These are phyloP conservation scores for Chlamydomonas sphaeroides DNA, from an alignment of 139 green algal genomes.

Conservation along the genomic window DNA sequence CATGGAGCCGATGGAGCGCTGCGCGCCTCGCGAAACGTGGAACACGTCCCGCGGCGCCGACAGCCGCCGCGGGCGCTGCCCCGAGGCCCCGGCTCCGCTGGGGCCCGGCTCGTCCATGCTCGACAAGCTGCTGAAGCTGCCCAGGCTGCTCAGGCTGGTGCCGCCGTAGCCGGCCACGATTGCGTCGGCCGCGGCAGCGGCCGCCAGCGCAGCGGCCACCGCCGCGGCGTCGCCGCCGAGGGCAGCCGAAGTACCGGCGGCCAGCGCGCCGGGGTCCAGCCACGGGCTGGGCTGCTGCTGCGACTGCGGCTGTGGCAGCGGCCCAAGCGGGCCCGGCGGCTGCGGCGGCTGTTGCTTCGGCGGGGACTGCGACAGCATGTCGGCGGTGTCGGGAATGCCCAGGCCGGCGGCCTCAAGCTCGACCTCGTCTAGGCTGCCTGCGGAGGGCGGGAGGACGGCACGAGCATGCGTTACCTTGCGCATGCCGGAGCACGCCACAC, in stretches of 20 bases:
- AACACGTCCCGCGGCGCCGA: slow-evolving; percentile 41
- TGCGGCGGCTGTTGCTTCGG: too few relatives aligned
- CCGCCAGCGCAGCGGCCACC: too few relatives aligned
- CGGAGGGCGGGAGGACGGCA: not conserved
- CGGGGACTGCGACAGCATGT: too few relatives aligned
- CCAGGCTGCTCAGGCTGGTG: too few relatives aligned
- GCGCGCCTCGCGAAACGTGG: slow-evolving; percentile 58
- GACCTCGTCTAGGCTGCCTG: slow-evolving; percentile 22
- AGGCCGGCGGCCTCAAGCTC: not conserved
- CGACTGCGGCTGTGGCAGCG: too few relatives aligned
- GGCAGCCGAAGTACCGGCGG: too few relatives aligned
- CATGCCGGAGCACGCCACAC: not conserved
- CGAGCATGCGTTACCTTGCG: not conserved
- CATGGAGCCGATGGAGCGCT: slow-evolving; percentile 69
- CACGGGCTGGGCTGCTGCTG: too few relatives aligned
- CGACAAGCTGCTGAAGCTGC: slow-evolving; percentile 4
- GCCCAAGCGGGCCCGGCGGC: too few relatives aligned
- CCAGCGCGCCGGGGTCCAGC: too few relatives aligned
- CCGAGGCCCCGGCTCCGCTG: too few relatives aligned
- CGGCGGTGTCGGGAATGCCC: too few relatives aligned
- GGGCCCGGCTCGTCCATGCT: not conserved
- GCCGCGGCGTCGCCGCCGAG: too few relatives aligned
- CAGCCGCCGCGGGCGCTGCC: not conserved
- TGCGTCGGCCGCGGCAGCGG: not conserved
- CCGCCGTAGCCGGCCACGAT: not conserved